phyloP scores from a whole-genome alignment of 495 filamentous ascomycete species.

The Ascodesmis nigricans region DNA sequence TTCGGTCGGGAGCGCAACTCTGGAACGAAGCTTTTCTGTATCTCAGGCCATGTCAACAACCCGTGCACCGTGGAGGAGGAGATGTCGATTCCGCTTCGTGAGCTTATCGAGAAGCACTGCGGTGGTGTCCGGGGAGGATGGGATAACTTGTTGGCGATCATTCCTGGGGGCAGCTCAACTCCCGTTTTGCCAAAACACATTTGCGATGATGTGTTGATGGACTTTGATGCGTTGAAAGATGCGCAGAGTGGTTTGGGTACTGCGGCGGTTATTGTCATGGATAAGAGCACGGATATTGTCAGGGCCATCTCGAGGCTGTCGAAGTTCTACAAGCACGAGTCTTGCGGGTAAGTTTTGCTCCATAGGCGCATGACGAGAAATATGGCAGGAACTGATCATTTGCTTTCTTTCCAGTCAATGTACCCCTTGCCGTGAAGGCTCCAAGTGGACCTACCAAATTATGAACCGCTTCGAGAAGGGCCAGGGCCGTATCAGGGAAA shows the following conservation, averaged over 20 bases:
- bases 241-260: constrained; percentile 90
- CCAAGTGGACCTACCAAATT: constrained; percentile 96
- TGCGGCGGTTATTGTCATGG: constrained; percentile 97
- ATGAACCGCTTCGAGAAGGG: constrained; percentile 91
- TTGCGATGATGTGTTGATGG: constrained; percentile 92
- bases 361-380: too few species aligned
- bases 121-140: constrained; percentile 90
- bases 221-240: constrained; percentile 96
- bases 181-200: constrained; percentile 72
- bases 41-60: constrained; percentile 97
- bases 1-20: constrained; percentile 90
- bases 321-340: constrained; percentile 96
- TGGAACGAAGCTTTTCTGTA: constrained; percentile 95
- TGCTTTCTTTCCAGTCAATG: constrained; percentile 26
- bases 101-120: constrained; percentile 93
- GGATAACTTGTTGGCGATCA: constrained; percentile 90
- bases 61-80: constrained; percentile 94
- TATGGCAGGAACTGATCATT: too few species aligned
- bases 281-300: constrained; percentile 89
- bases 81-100: constrained; percentile 85
- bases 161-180: constrained; percentile 89
- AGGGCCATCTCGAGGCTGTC: constrained; percentile 77
- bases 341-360: constrained; percentile 39
- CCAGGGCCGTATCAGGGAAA: constrained; percentile 67
- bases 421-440: constrained; percentile 92